Base-by-base conservation (phyloP, 2,329 filamentous ascomycete genomes). In the Penicillium nordicum region DNA sequence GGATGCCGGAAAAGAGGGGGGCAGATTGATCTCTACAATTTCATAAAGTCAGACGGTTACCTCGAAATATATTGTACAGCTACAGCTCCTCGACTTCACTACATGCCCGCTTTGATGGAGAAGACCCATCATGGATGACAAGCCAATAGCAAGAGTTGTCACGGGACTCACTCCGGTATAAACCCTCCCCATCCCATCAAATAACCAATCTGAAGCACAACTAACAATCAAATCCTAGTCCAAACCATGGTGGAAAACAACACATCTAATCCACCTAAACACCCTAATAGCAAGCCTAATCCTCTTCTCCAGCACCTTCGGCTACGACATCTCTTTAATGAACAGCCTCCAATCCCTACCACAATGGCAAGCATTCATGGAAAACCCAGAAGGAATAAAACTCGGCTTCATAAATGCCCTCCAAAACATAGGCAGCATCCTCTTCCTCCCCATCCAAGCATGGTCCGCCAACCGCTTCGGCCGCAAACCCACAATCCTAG, bases 391-490 rank as follows among this genome's bases (percentile, higher is more conserved):
- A 36, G 50, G 50, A n/a, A 27, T 46, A 32, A 32, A 38, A 23
- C 43, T 53, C 11, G 43, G 50, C 18, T 41, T 47, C 21, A 53
- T 53, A n/a, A 53, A 53, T 18, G 50, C 50, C 43, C 36, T 48
- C 14, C 50, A 53, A 34, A 53, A 25, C 36, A 53, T 53, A 21
- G 53, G 41, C 18, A 44, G 49, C 14, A 57, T 57, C 1, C 12
- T 48, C 30, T 53, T 48, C 16, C 42, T 47, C 4, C 54, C 54
- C 3, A 16, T 49, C 2, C 49, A 53, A 27, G 50, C 54, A 25
- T 57, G 54, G 54, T 53, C 68, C 27, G 62, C 66, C 25, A 71
- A 72, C 56, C 67, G 63, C 29, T 71, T 65, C 44, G 71, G 71
- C n/a, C 69, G 69, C 12, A 70, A 69, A 36, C 40, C 55, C 6